Conservation (phyloP, 2,329 filamentous ascomycete species). For the Didymellaceae sp. region DNA sequence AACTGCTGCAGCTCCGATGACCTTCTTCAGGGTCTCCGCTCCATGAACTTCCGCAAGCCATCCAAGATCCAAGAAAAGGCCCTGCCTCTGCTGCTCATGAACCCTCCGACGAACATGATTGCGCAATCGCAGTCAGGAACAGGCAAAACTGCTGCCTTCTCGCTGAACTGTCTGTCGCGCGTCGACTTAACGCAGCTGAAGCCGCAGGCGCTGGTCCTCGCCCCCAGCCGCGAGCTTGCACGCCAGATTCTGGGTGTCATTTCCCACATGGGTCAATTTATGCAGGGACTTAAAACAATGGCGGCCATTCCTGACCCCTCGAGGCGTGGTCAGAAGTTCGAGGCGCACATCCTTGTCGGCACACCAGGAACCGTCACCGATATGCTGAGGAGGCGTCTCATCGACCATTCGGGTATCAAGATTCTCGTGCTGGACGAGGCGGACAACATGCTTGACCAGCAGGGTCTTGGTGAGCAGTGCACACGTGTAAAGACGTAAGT, state of each 20-base stretch:
- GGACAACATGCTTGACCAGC: conserved; percentile 97
- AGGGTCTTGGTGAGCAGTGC: conserved; percentile 94
- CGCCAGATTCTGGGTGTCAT: conserved; percentile 92
- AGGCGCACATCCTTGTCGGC: conserved; percentile 83
- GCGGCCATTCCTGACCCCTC: conserved; percentile 83
- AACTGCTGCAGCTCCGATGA: conserved; percentile 47
- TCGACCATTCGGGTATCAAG: conserved; percentile 75
- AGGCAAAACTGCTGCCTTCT: conserved; percentile 96
- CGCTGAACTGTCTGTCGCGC: conserved; percentile 87
- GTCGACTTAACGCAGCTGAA: conserved; percentile 74
- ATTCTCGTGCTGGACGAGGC: conserved; percentile 94
- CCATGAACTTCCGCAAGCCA: conserved; percentile 90
- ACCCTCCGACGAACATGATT: conserved; percentile 93
- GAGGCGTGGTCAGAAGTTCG: conserved; percentile 70
- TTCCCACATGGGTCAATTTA: conserved; percentile 81
- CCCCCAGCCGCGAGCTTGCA: conserved; percentile 91
- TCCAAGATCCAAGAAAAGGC: conserved; percentile 98
- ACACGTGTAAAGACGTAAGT: conserved; percentile 82
- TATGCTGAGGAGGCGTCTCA: conserved; percentile 75
- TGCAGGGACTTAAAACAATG: conserved; percentile 75
- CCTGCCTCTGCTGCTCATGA: conserved; percentile 81
- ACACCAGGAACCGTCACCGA: conserved; percentile 95
- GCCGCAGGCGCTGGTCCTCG: conserved; percentile 87
- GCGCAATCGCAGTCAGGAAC: conserved; percentile 99
- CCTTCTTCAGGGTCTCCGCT: conserved; percentile 67